phyloP scores from a whole-genome alignment of 73 alveolate genomes.

The Paramecium primaurelia region DNA sequence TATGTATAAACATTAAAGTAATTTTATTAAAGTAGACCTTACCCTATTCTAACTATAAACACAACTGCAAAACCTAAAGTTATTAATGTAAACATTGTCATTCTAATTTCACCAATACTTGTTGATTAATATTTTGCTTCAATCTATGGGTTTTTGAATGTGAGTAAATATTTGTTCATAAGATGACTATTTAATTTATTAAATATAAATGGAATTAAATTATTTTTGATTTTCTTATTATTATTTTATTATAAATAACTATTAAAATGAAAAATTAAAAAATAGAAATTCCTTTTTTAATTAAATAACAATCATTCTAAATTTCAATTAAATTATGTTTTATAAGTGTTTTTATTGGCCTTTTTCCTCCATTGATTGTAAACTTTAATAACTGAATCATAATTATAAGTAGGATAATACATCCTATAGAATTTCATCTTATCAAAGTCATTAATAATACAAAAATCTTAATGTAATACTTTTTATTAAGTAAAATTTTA shows the following conservation, averaged over 20 bases:
- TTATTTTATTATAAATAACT: background rate
- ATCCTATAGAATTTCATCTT: background rate
- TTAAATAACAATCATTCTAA: background rate
- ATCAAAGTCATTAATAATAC: background rate
- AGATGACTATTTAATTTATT: background rate
- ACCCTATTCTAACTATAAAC: background rate
- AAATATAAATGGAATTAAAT: background rate
- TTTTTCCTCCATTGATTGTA: background rate
- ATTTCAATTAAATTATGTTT: background rate
- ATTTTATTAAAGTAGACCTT: background rate
- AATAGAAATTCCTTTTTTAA: background rate
- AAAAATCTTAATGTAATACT: background rate
- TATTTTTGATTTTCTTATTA: background rate
- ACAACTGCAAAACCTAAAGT: background rate
- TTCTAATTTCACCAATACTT: background rate
- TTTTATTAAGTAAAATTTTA: background rate
- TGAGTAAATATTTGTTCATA: background rate
- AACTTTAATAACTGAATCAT: background rate
- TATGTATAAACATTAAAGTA: background rate
- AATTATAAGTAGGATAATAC: slow-evolving; percentile 2
- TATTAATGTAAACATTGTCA: background rate
- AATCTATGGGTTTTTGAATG: background rate
- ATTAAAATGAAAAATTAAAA: background rate
- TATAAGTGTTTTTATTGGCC: background rate
- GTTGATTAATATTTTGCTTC: background rate